Evolutionary conservation across 2,329 filamentous ascomycete species (phyloP), one percentile per base, ranked within the genome.

Genomic region (Botrytis aclada): DNA sequence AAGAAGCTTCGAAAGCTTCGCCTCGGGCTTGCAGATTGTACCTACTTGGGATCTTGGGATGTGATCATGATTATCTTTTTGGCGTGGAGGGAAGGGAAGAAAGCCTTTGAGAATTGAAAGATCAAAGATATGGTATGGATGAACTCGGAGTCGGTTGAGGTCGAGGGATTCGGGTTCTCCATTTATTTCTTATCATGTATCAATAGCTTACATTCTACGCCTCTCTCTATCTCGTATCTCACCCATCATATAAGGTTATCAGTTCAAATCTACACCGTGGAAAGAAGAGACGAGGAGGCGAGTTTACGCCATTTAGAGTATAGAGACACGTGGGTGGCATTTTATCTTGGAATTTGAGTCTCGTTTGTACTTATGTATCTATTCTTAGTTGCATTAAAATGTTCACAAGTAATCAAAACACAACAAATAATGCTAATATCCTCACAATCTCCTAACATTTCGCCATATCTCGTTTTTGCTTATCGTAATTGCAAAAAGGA

Each of bases 1-100:
- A 34, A 37, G 47, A 66, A 51, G 43, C 63, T 51, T 66, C 43
- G 22, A 37, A 66, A 54, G 64, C 64, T 66, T 66, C 64, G 64
- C 64, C 64, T 54, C 32, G 25, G 45, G 43, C 64, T 39, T 66
- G 64, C 64, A 66, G 32, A 66, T 66, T 54, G 45, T 66, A 29
- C 25, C 43, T 39, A 32, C 64, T 66, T 66, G 45, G 29, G 39
- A 32, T 22, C 41, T 65, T 47, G 20, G 62, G 20, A 3, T 61
- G 58, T 37, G 43, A 25, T 25, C 22, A 66, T 39, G 64, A 66
- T 54, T 64, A 29, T 39, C 22, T 12, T n/a, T n/a, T 39, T 18
- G 39, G 45, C 32, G 4, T 63, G 25, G 60, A 63, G 16, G 39
- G 4, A 18, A 45, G 43, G 37, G 43, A 7, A 39, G 18, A 34